Evolutionary conservation across 2,329 filamentous ascomycete genomes (phyloP), one percentile per base, ranked within the genome.

Genomic region (Paraconiothyrium sp.): DNA sequence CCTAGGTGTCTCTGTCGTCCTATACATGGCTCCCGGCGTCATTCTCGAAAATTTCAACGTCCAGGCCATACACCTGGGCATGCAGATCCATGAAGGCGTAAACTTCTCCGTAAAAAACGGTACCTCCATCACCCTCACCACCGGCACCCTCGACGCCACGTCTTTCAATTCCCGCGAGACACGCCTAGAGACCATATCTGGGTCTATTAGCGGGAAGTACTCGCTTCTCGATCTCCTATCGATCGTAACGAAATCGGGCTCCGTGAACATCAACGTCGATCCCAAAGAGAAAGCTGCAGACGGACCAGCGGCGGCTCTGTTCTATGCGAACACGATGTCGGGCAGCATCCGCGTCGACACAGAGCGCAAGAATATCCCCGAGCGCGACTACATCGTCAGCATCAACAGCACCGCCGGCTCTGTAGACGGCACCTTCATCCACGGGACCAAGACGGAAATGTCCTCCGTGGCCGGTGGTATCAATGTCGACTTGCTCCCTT

Each of bases 151-250:
- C 11, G 78, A 80, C 34, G 65, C 75, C 1, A 61, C 75, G 7
- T 61, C 73, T 4, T 71, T 79, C 58, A 68, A 73, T 51, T 79
- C 78, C 2, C 76, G 78, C 13, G 71, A 79, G 55, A 82, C 77
- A n/a, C 67, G 70, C 20, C 75, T 83, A 11, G 70, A 78, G 27
- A 76, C 78, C 6, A 74, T 74, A 4, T 78, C 79, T 0, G 80
- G 80, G 8, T 77, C 76, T 20, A 78, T 83, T 48, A 78, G 69
- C 49, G 82, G 82, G 1, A 73, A 67, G 11, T 83, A 79, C 65
- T 71, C 78, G 4, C 72, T 83, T 2, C 69, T 69, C 14, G 80
- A 83, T 57, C 67, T 80, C 8, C 69, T 84, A 9, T 75, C 70
- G 20, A 71, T 84, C 37, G 74, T 69, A 2, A 81, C 80, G 1